Conservation (phyloP, 2,329 filamentous ascomycete genomes). For the Clarireedia sp. region DNA sequence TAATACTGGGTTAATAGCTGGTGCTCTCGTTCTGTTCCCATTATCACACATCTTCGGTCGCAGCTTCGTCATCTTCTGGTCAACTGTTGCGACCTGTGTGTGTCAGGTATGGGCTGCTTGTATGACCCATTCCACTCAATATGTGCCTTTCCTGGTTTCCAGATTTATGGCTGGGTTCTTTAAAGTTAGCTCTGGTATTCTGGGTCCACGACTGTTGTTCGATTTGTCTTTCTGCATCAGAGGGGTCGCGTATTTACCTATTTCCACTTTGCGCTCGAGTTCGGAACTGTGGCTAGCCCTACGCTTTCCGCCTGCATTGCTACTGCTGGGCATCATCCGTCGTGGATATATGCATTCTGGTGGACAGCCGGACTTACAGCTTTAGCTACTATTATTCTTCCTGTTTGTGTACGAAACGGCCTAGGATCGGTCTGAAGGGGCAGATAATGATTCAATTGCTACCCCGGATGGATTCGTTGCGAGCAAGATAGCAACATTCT, state of each 20-base stretch:
- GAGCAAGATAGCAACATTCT: conserved; percentile 12
- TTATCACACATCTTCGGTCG: conserved; percentile 32
- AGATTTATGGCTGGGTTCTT: conserved; percentile 34
- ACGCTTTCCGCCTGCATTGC: conserved; percentile 36
- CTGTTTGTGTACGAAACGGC: conserved; percentile 34
- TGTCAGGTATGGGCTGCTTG: conserved; percentile 23
- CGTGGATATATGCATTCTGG: conserved; percentile 33
- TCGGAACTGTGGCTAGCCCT: conserved; percentile 31
- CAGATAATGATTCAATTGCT: conserved; percentile 12
- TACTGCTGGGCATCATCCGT: conserved; percentile 26
- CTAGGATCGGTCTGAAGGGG: conserved; percentile 26
- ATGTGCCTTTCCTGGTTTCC: conserved; percentile 25
- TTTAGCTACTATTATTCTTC: conserved; percentile 31
- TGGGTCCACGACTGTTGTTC: conserved; percentile 35
- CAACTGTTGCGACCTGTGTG: conserved; percentile 27
- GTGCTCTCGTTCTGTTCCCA: conserved; percentile 33
- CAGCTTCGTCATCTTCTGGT: conserved; percentile 34
- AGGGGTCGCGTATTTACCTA: conserved; percentile 34
- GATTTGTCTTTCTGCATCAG: conserved; percentile 37
- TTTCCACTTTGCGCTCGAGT: conserved; percentile 31
- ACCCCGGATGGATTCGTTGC: conserved; percentile 19
- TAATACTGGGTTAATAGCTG: conserved; percentile 32
- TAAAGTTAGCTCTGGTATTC: conserved; percentile 31
- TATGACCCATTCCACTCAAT: conserved; percentile 30
- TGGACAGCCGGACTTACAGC: conserved; percentile 33